Evolutionary conservation across 2,329 filamentous ascomycete species (phyloP).

Genomic region (Macrophomina tecta): DNA sequence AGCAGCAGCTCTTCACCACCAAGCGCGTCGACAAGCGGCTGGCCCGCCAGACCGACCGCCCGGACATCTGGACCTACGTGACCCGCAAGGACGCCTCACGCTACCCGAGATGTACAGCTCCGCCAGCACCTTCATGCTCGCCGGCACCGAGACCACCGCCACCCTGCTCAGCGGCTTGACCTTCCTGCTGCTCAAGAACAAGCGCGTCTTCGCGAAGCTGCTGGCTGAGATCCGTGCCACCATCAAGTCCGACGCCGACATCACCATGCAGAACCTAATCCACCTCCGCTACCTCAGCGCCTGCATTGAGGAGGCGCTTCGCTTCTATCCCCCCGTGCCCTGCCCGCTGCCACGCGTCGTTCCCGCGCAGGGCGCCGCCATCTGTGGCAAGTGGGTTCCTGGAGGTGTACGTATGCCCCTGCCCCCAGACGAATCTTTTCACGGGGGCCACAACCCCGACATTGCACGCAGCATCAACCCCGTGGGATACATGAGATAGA

Average conservation of each 20-base stretch:
- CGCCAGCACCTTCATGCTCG: constrained; percentile 34
- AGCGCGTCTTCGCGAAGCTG: neutral
- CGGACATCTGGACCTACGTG: constrained; percentile 1
- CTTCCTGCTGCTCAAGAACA: constrained; percentile 40
- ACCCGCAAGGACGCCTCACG: neutral
- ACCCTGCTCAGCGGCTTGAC: constrained; percentile 45
- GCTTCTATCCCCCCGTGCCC: constrained; percentile 50
- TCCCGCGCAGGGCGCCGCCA: constrained; percentile 42
- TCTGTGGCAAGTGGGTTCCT: constrained; percentile 47
- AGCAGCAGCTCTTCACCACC: neutral
- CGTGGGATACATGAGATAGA: too few species aligned
- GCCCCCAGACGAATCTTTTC: too few species aligned
- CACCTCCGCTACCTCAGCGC: neutral
- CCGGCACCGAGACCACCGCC: constrained; percentile 50
- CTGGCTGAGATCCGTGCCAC: too few species aligned
- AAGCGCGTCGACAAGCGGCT: neutral
- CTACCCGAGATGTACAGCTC: neutral
- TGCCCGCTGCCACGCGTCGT: constrained; percentile 41
- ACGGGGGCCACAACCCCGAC: too few species aligned
- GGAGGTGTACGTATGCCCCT: constrained; percentile 32
- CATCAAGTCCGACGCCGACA: neutral
- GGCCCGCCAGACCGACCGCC: neutral
- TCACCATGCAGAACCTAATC: neutral
- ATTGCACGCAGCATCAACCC: too few species aligned
- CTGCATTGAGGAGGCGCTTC: constrained; percentile 49